Base-by-base conservation (phyloP, 2,329 filamentous ascomycete genomes). In the Fusarium sp. region DNA sequence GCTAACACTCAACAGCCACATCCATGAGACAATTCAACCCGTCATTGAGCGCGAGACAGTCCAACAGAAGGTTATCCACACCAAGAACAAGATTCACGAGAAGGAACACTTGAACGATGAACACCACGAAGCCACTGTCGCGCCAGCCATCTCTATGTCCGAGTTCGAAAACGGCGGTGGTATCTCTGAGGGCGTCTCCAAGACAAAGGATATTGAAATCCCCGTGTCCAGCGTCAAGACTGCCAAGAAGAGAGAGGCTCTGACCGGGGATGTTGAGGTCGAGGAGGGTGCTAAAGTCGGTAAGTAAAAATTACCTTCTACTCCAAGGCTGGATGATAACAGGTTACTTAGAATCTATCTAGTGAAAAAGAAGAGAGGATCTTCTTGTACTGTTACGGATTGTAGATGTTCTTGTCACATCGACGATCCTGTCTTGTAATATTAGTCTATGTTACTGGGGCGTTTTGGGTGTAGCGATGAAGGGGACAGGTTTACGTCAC, bases 21-120 rank as follows among this genome's bases (percentile, higher is more conserved):
- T 68, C 12, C 64, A 68, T 9, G 65, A 68, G 12, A 68, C 59
- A 3, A 68, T 68, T 7, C 65, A 68, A 30, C 65, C 65, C 13
- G 65, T 68, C 11, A 68, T 68, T 13, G 65, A 68, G 64, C 48
- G 65, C 16, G 65, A 68, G 25, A 68, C 65, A 3, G 52, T 68
- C n/a, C 58, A 68, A 6, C 58, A 68, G 21, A 68, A 68, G 48
- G 65, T 68, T 3, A 43, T 68, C 9, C 65, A 68, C 21, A 68
- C 64, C 12, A 64, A 50, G 13, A 59, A 68, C 30, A 45, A 41
- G 28, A 39, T 68, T 9, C 65, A 68, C n/a, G 49, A 68, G n/a
- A 68, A 31, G 11, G 64, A 68, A 4, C 53, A 64, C 1, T 14
- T 68, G 4, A 68, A 68, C 19, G 65, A 68, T 11, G 44, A 68